Evolutionary conservation across 2,329 filamentous ascomycete genomes (phyloP).

Genomic region (Pseudopithomyces maydicus): DNA sequence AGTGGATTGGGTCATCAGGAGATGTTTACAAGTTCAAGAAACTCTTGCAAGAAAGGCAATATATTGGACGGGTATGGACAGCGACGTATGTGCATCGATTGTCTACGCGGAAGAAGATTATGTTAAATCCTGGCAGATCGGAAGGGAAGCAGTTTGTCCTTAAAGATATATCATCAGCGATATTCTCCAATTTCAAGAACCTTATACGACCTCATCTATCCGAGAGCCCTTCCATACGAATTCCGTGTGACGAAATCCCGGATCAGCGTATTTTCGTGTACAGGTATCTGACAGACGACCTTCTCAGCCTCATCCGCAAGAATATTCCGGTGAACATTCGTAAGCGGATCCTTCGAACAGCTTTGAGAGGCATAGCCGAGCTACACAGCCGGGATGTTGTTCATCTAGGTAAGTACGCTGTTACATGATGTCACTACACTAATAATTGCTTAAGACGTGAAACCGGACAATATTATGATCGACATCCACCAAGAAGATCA

Average conservation of each 20-base stretch:
- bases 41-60: not conserved
- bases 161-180: slow-evolving; percentile 28
- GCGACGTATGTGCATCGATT: not conserved
- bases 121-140: slow-evolving; percentile 17
- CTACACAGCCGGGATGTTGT: slow-evolving; percentile 31
- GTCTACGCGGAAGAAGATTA: not conserved
- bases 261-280: slow-evolving; percentile 29
- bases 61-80: not conserved
- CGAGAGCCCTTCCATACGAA: slow-evolving; percentile 20
- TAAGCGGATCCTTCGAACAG: slow-evolving; percentile 30
- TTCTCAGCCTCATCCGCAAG: slow-evolving; percentile 22
- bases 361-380: slow-evolving; percentile 28
- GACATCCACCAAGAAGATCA: slow-evolving; percentile 16
- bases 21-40: not conserved
- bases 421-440: slow-evolving; percentile 4
- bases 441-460: slow-evolving; percentile 26
- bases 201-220: slow-evolving; percentile 28
- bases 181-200: slow-evolving; percentile 25
- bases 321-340: slow-evolving; percentile 16
- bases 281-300: slow-evolving; percentile 24
- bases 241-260: slow-evolving; percentile 24
- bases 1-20: not conserved
- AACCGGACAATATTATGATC: slow-evolving; percentile 38
- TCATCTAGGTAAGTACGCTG: slow-evolving; percentile 23
- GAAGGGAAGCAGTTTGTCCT: slow-evolving; percentile 22